Evolutionary conservation across 2,329 filamentous ascomycete species (phyloP), one percentile per base, ranked within the genome.

Genomic region (Incumbomyces delicatus): DNA sequence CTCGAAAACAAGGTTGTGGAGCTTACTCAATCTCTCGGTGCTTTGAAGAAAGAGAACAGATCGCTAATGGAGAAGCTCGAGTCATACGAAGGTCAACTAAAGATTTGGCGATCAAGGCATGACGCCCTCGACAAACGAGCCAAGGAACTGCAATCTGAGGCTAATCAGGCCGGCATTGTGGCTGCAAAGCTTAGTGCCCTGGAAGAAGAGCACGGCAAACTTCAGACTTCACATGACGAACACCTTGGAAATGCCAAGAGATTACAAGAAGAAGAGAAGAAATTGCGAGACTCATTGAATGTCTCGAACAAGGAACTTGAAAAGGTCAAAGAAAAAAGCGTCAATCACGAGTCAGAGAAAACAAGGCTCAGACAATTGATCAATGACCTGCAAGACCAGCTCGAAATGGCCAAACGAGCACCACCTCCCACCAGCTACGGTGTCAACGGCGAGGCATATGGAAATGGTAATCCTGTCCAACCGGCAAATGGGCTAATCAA

Each of bases 1-100:
- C 74, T 98, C 59, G 92, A 98, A 67, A 96, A 98, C 77, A 98
- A 98, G 80, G 92, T 98, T 53, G 87, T 98, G 53, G 92, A 98
- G 71, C 77, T 98, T 60, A 98, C 92, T 1, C 92, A 98, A 66
- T 87, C 84, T 41, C 70, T 98, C 58, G 89, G 92, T 55, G 83
- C 87, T 8, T 84, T 95, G 76, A 95, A 94, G 72, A 79, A 83
- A 53, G 87, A 95, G 69, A 98, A 98, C 77, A 95, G 94, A 74
- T 78, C 78, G 49, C 76, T 98, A 51, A 75, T 85, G 57, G 82
- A 78, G 31, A 89, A 96, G 66, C 83, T 98, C 41, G 87, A 95
- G 67, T 95, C 86, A 65, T 95, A 96, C 70, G 90, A 98, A 65
- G 83, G 77, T 56, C 92, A 98, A 67, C 81, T 98, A 70, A 94